Evolutionary conservation across 257 asterid species (phyloP), one percentile per base, ranked within the genome.

Genomic region (Solanum rostratum): DNA sequence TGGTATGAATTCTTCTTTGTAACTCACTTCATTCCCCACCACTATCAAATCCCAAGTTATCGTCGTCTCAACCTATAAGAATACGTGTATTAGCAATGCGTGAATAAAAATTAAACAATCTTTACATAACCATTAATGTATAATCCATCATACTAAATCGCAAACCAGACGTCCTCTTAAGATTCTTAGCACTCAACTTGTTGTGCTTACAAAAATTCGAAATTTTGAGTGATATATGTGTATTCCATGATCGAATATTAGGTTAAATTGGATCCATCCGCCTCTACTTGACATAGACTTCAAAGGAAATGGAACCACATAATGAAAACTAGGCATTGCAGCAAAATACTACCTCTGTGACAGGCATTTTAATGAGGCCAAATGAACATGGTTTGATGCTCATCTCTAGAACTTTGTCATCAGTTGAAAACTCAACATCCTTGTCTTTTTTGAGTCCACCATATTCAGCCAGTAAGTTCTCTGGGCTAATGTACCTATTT

Each of bases 1-100:
- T 11, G 99, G 99, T 12, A 95, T 69, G 14, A 95, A 95, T 50
- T 94, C 99, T 81, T 94, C 99, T 83, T 81, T 89, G 92, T 90
- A 95, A 4, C 84, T 86, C 60, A 92, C 99, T 63, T 94, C 97
- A 63, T 80, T 84, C 49, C 97, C 98, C 52, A 90, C 90, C 54
- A 95, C 93, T 0, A 90, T 91, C 68, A 93, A 85, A 46, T 94
- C 99, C 99, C 99, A 95, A 0, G 90, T 92, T 68, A 93, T 73
- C 0, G 91, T 93, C 53, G 93, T 91, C 69, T 92, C 97, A 7
- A 63, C 92, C 98, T 95, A 86, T 20, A 33, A 19, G 29, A 39
- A 39, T 69, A 69, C 3, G 12, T 4, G 7, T 39, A 19, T 69
- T 18, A 69, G 79, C 52, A 69, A 69, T 12, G 80, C 2, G 20